These are phyloP conservation scores for Mycena capillaripes DNA, from an alignment of 768 basidiomycete genomes.

Conservation along the genomic window DNA sequence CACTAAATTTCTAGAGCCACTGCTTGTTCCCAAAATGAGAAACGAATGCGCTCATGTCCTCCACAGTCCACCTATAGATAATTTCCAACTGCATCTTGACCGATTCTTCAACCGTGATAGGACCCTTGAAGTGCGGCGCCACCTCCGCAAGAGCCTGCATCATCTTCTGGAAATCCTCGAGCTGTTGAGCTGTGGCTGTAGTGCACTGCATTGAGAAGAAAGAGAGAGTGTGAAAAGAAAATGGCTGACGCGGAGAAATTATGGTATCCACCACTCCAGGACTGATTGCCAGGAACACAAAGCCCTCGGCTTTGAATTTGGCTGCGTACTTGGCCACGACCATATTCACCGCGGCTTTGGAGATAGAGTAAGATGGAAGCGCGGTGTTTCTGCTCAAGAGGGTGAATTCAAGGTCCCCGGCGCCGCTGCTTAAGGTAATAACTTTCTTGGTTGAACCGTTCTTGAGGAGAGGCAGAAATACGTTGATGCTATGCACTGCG, in stretches of 20 bases:
- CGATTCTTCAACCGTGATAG: conserved; percentile 6
- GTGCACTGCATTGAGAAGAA: not conserved
- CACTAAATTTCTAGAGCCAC: too few relatives aligned
- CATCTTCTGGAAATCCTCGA: not conserved
- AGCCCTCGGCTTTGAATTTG: conserved; percentile 47
- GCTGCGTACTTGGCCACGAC: conserved; percentile 53
- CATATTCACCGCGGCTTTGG: conserved; percentile 55
- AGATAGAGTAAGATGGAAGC: conserved; percentile 46
- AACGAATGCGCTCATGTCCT: conserved; percentile 19
- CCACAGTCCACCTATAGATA: conserved; percentile 9
- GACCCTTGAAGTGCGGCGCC: conserved; percentile 12
- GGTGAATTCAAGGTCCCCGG: conserved; percentile 45
- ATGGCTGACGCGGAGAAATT: not conserved
- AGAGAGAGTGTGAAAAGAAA: too few relatives aligned
- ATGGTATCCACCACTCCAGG: conserved; percentile 51
- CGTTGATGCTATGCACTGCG: conserved; percentile 16
- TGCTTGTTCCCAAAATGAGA: conserved; percentile 29
- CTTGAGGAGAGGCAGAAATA: conserved; percentile 12
- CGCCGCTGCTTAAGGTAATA: conserved; percentile 47
- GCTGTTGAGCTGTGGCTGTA: not conserved
- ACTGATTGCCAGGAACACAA: conserved; percentile 52
- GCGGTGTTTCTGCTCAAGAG: conserved; percentile 28
- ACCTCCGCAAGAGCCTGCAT: not conserved
- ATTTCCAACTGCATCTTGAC: conserved; percentile 19
- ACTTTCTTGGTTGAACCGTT: conserved; percentile 50